Evolutionary conservation across 768 basidiomycete genomes (phyloP).

Genomic region (Tylopilus rubrobrunneus): DNA sequence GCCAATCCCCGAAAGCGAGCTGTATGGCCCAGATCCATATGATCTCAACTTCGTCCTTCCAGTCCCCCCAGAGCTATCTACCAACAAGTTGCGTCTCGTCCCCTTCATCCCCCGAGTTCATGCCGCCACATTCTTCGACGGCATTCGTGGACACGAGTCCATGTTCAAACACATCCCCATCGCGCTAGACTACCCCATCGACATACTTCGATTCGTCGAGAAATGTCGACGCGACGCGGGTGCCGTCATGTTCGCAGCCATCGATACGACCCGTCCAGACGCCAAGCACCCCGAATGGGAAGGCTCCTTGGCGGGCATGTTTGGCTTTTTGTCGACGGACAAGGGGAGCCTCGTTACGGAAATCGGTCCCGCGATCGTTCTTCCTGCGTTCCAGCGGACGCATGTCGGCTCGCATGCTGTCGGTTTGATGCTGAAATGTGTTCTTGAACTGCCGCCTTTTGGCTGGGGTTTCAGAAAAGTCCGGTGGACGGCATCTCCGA

Average conservation of each 20-base stretch:
- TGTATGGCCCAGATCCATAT: conserved; percentile 26
- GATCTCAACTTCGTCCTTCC: conserved; percentile 24
- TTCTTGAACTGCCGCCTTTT: neutral
- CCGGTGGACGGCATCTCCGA: conserved; percentile 37
- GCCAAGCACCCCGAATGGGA: too few species aligned
- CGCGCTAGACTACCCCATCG: conserved; percentile 8
- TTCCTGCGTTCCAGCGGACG: too few species aligned
- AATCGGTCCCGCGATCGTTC: too few species aligned
- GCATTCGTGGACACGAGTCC: conserved; percentile 18
- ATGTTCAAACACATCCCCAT: conserved; percentile 13
- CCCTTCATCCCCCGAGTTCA: conserved; percentile 23
- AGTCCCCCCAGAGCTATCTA: conserved; percentile 10
- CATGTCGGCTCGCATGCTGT: conserved; percentile 36
- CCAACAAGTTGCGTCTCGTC: conserved; percentile 17
- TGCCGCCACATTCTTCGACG: conserved; percentile 15
- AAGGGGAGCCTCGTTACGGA: too few species aligned
- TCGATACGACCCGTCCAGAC: too few species aligned
- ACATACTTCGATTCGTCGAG: conserved; percentile 14
- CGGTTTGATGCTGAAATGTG: conserved; percentile 27
- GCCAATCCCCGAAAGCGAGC: conserved; percentile 8
- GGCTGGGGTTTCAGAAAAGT: conserved; percentile 46
- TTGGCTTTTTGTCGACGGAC: neutral
- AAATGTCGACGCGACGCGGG: neutral
- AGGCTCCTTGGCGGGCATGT: conserved; percentile 32
- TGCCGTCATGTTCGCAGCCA: too few species aligned